Base-by-base conservation (phyloP, 2,329 filamentous ascomycete genomes). In the Fusarium avenaceum region DNA sequence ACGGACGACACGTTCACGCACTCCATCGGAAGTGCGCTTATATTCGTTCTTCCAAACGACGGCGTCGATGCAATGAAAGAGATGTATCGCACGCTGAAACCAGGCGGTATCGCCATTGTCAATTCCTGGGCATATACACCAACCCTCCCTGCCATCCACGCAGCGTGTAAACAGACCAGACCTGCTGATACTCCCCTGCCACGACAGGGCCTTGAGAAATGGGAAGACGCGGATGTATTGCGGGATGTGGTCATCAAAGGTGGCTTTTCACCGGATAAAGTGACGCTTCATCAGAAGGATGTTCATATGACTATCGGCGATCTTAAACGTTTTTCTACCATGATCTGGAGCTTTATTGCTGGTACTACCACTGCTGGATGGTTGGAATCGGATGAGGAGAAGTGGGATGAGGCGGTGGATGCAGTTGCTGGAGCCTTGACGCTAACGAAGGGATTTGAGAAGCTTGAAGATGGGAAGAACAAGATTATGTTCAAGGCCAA, bases 261-360 rank as follows among this genome's bases (percentile, higher is more conserved):
- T 1, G 40, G 45, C 0, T 65, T 65, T 1, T 3, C 22, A 1
- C 14, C n/a, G 0, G 19, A 53, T 0, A 40, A 32, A 0, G 9
- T 62, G 0, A 30, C 10, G 0, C 0, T 62, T 2, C 3, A 2
- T 0, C 32, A 20, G 3, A 47, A 8, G 2, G 7, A 62, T 40
- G 51, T 67, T 2, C 10, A 46, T n/a, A 35, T 50, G 3, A 57
- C 57, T 0, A 6, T 62, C 7, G 57, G 57, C 2, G 42, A 56
- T 13, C n/a, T 66, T 1, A 30, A 13, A 4, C 42, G 30, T 4
- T 66, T 66, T 4, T 24, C 61, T 4, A 49, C 26, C 0, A 61
- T 66, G 60, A 20, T 61, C 0, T 66, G 62, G 63, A 67, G 62
- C 1, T 67, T 66, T 0, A 63, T 66, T 10, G 63, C 50, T 1